These are phyloP conservation scores for Boletellus ananas DNA, from an alignment of 768 basidiomycete species.

Conservation along the genomic window DNA sequence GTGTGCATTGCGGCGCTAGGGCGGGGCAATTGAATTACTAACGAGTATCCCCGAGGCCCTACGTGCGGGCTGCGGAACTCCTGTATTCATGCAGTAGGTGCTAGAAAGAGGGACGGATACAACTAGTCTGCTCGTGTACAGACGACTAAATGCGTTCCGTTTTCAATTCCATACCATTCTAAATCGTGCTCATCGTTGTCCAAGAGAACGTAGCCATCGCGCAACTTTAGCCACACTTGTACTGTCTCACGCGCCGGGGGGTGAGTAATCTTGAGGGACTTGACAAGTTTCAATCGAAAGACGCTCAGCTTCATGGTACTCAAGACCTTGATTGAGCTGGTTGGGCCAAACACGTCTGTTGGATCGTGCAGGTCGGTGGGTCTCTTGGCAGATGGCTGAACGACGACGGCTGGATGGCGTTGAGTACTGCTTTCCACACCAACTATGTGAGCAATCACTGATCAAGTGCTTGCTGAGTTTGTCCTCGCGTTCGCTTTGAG, in stretches of 20 bases:
- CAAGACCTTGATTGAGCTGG: slow-evolving; percentile 48
- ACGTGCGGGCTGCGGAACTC: slow-evolving; percentile 5
- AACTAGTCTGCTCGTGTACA: slow-evolving; percentile 8
- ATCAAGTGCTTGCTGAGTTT: slow-evolving; percentile 62
- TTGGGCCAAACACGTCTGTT: slow-evolving; percentile 17
- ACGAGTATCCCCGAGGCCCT: slow-evolving; percentile 8
- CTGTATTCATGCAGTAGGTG: slow-evolving; percentile 5
- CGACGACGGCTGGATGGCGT: slow-evolving; percentile 27
- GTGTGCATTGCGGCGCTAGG: slow-evolving; percentile 3
- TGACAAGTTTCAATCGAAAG: slow-evolving; percentile 64
- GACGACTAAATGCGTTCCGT: slow-evolving; percentile 37
- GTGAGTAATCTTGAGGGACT: slow-evolving; percentile 35
- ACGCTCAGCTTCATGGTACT: slow-evolving; percentile 64
- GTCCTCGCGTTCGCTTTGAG: slow-evolving; percentile 34
- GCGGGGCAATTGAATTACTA: slow-evolving; percentile 1
- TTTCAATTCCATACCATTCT: slow-evolving; percentile 72
- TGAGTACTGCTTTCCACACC: slow-evolving; percentile 3
- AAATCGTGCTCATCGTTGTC: slow-evolving; percentile 51
- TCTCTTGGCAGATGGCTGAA: slow-evolving; percentile 21
- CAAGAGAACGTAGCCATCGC: slow-evolving; percentile 48
- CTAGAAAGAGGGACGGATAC: neutral
- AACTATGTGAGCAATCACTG: slow-evolving; percentile 36
- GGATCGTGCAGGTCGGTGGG: slow-evolving; percentile 21
- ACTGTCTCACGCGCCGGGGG: slow-evolving; percentile 32
- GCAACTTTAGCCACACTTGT: slow-evolving; percentile 55